Conservation (phyloP, 129 eudicot genomes). For the Pseudognaphalium luteoalbum region DNA sequence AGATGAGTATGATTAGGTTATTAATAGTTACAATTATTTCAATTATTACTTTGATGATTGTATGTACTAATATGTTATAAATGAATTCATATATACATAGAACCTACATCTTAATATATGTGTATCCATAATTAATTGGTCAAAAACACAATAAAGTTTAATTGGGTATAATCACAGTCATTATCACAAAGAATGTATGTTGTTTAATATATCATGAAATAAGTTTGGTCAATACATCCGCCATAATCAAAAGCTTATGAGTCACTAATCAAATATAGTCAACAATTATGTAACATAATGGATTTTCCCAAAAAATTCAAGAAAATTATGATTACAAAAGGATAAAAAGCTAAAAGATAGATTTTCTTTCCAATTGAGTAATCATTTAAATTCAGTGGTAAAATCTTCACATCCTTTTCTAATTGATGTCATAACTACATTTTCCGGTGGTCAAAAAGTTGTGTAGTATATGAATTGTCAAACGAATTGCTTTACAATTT, state of each 20-base stretch:
- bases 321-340: constrained; percentile 16
- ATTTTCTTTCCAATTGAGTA: constrained; percentile 16
- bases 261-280: constrained; percentile 16
- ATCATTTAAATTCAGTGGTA: constrained; percentile 20
- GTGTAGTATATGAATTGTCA: background rate
- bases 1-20: too few relatives aligned
- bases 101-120: too few relatives aligned
- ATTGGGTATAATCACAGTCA: constrained; percentile 16
- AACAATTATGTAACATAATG: background rate
- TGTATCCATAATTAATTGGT: background rate
- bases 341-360: constrained; percentile 16
- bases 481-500: too few relatives aligned
- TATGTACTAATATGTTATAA: too few relatives aligned
- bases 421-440: constrained; percentile 1
- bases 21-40: too few relatives aligned
- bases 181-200: constrained; percentile 16
- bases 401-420: constrained; percentile 18
- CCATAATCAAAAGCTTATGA: constrained; percentile 12
- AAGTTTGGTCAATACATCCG: constrained; percentile 13
- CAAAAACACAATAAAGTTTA: background rate
- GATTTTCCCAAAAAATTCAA: constrained; percentile 18
- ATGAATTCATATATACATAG: too few relatives aligned
- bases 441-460: constrained; percentile 6
- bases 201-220: constrained; percentile 13
- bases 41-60: too few relatives aligned